Percentiles rank a stretch among this genome's conserved stretches.
Evolutionary conservation across 305 asterid genomes (phyloP).

Genomic region (Rubia peregrina): DNA sequence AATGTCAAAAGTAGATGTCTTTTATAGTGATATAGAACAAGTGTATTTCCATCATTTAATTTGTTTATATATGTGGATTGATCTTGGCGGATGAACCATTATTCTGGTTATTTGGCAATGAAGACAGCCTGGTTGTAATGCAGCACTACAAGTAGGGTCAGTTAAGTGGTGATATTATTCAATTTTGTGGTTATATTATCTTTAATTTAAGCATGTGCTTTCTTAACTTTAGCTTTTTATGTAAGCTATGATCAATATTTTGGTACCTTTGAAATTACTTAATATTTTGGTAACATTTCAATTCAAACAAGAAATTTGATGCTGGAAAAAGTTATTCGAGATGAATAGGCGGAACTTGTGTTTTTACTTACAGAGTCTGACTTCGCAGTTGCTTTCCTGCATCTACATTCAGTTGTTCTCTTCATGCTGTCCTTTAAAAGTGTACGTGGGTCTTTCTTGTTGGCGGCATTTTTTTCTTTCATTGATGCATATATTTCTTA

Average conservation of each 20-base stretch:
- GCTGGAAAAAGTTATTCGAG: background rate
- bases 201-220: background rate
- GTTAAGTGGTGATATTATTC: constrained; percentile 3
- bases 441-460: background rate
- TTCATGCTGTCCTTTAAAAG: background rate
- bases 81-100: background rate
- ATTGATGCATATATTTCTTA: background rate
- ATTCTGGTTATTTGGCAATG: background rate
- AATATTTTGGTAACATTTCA: background rate
- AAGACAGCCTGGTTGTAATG: background rate
- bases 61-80: background rate
- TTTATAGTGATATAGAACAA: background rate
- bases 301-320: background rate
- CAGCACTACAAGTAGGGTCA: background rate
- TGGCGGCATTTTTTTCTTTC: background rate
- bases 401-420: background rate
- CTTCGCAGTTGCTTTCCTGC: background rate
- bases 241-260: background rate
- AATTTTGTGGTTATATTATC: background rate
- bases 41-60: background rate
- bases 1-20: background rate
- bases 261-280: background rate
- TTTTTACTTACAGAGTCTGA: background rate
- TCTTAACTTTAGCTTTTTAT: background rate
- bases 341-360: background rate